These are phyloP conservation scores for Fusarium virguliforme DNA, from an alignment of 2,329 filamentous ascomycete genomes.

Conservation along the genomic window DNA sequence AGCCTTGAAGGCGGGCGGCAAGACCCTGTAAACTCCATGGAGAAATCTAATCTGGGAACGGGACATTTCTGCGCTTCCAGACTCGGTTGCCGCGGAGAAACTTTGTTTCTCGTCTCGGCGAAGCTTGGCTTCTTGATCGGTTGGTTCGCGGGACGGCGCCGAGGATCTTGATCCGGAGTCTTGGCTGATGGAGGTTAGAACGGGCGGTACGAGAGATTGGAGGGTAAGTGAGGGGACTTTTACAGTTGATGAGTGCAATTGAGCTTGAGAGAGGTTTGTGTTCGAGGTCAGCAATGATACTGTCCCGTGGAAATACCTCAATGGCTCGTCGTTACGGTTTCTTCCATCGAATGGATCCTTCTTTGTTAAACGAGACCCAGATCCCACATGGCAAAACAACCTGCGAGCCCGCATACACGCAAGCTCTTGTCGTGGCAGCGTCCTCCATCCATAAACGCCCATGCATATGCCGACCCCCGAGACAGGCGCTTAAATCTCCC, in stretches of 20 bases:
- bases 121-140: slow-evolving; percentile 35
- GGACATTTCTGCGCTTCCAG: not conserved
- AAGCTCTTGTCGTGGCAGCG: slow-evolving; percentile 24
- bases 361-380: not conserved
- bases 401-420: not conserved
- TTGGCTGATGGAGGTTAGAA: slow-evolving; percentile 20
- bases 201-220: slow-evolving; percentile 21
- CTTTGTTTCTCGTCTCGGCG: slow-evolving; percentile 39
- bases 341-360: not conserved
- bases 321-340: not conserved
- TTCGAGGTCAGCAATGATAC: not conserved
- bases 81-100: slow-evolving; percentile 16
- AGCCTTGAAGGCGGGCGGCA: slow-evolving; percentile 10
- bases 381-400: slow-evolving; percentile 34
- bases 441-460: slow-evolving; percentile 36
- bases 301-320: not conserved
- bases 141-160: slow-evolving; percentile 35
- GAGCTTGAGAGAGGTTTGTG: not conserved
- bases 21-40: not conserved
- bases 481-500: slow-evolving; percentile 42
- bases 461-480: slow-evolving; percentile 43
- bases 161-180: slow-evolving; percentile 26
- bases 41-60: too few species aligned
- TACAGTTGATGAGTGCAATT: not conserved
- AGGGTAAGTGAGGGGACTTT: slow-evolving; percentile 6